Evolutionary conservation across 805 yeast species (phyloP), one percentile per base, ranked within the genome.

Genomic region (Spathaspora passalidarum): DNA sequence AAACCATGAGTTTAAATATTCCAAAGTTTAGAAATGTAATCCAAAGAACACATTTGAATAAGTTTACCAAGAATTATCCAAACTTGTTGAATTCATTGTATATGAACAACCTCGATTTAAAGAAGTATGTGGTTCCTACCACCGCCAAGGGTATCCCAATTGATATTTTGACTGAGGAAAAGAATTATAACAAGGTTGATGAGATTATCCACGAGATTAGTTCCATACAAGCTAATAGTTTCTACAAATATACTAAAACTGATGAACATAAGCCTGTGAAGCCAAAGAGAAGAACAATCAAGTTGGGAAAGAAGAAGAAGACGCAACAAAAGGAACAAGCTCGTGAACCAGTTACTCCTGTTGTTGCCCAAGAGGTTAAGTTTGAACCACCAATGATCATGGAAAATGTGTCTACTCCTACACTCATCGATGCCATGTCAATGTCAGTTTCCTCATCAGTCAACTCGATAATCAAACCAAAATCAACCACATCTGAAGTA

Each of bases 1-100:
- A 87, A 53, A 88, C 97, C 0, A 72, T 92, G 49, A 80, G 87
- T n/a, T 63, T 92, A 40, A 73, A 78, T 20, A 76, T 87, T 0
- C 82, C 87, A 3, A 68, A 72, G 25, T 76, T 85, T 50, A 74
- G 72, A 21, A 80, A 78, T 49, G 75, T 81, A 2, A 73, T 83
- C 16, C 84, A 80, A 54, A 68, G 89, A 49, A 78, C 83, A 19
- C 67, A 71, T 63, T 70, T 66, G 62, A 80, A 61, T 42, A 71
- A 60, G 43, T 60, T 61, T 49, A 69, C 54, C 65, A 75, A 66
- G 37, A 41, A 20, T 19, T 45, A 55, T 36, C 76, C 76, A 5
- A 69, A 59, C 43, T 65, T 72, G 55, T 55, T 64, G 48, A 64
- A 65, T 43, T 61, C 72, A 16, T 57, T 71, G 44, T 65, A 63